Conservation (phyloP, 768 basidiomycete species). For the Lactarius quietus region DNA sequence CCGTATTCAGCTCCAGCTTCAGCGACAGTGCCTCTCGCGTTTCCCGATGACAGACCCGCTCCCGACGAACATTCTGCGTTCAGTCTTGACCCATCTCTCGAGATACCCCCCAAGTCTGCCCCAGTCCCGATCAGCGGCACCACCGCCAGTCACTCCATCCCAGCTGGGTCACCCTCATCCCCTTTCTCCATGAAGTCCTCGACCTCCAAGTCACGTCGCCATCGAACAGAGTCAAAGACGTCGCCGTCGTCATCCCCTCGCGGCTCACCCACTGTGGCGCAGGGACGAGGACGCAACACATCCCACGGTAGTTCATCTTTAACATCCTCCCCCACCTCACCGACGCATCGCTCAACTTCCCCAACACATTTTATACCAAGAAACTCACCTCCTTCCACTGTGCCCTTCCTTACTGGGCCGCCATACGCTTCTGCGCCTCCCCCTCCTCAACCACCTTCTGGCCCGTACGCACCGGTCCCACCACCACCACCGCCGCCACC, state of each 20-base stretch:
- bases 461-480: constrained; percentile 18
- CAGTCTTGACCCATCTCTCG: constrained; percentile 2
- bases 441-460: constrained; percentile 25
- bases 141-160: background rate
- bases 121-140: constrained; percentile 13
- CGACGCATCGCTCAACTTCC: constrained; percentile 13
- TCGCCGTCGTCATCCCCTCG: background rate
- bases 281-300: background rate
- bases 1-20: background rate
- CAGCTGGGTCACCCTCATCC: background rate
- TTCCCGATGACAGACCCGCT: background rate
- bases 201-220: constrained; percentile 8
- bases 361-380: constrained; percentile 20
- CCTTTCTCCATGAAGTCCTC: constrained; percentile 15
- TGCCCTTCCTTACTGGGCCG: constrained; percentile 4
- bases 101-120: constrained; percentile 9
- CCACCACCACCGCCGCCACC: constrained; percentile 23
- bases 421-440: constrained; percentile 14
- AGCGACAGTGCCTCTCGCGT: background rate
- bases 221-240: background rate
- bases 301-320: constrained; percentile 5
- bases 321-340: constrained; percentile 4
- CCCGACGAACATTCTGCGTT: background rate
- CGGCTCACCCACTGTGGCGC: constrained; percentile 6
- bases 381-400: constrained; percentile 18